Evolutionary conservation across 345 rosid species (phyloP).

Genomic region (Eucalyptus albens): DNA sequence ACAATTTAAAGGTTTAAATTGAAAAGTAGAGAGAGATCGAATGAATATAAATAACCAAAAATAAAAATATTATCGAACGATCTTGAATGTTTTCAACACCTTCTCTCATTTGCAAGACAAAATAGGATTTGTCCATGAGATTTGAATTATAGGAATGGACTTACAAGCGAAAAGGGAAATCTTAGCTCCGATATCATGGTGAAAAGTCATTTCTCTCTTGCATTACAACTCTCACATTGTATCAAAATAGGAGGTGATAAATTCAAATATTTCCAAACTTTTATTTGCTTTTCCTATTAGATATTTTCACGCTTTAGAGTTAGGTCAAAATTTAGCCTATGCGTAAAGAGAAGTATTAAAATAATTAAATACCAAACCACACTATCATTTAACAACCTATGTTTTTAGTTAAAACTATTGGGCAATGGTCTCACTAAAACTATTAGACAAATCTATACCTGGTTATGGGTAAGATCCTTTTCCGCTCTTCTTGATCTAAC

Average conservation of each 20-base stretch:
- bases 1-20: neutral
- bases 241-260: neutral
- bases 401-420: too few relatives aligned
- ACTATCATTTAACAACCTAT: neutral
- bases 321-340: neutral
- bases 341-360: neutral
- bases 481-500: neutral
- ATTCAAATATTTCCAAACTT: neutral
- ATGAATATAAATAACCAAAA: neutral
- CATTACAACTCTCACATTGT: neutral
- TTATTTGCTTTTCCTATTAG: neutral
- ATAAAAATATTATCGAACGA: neutral
- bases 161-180: neutral
- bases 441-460: neutral
- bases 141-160: neutral
- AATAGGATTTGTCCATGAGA: neutral
- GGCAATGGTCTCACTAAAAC: neutral
- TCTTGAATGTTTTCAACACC: neutral
- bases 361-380: neutral
- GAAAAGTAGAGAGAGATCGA: neutral
- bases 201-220: neutral
- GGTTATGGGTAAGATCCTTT: neutral
- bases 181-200: fast-evolving
- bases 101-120: neutral
- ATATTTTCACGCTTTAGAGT: neutral